Percentiles rank a stretch among this genome's conserved stretches.
Evolutionary conservation across 371 early-diverging fungal species (phyloP).

Genomic region (Enteropsectra breve): DNA sequence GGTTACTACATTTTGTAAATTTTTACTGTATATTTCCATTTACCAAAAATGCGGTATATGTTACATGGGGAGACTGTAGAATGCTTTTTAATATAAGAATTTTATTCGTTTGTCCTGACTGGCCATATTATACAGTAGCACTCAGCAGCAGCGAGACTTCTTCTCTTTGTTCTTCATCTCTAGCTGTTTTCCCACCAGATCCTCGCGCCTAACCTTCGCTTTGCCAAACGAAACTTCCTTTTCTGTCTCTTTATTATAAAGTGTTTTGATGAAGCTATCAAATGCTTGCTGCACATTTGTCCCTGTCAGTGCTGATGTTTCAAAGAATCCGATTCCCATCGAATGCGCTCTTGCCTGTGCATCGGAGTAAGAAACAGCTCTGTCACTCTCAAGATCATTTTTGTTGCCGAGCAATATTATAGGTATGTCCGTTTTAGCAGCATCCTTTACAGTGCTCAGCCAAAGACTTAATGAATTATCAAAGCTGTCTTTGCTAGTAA

Average conservation of each 20-base stretch:
- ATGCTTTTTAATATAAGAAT: too few relatives aligned
- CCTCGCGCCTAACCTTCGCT: conserved; percentile 12
- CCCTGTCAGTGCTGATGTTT: conserved; percentile 76
- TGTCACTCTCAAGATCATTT: conserved; percentile 82
- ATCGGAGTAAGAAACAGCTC: conserved; percentile 86
- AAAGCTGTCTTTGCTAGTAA: conserved; percentile 82
- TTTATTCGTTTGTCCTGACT: too few relatives aligned
- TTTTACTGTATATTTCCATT: too few relatives aligned
- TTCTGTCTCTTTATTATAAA: conserved; percentile 57
- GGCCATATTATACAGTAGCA: background rate
- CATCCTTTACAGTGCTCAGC: conserved; percentile 91
- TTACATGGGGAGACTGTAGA: too few relatives aligned
- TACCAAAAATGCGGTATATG: too few relatives aligned
- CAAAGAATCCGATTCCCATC: conserved; percentile 71
- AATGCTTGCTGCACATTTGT: conserved; percentile 81
- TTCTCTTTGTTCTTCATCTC: background rate
- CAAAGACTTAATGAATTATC: conserved; percentile 80
- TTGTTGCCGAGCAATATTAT: conserved; percentile 98
- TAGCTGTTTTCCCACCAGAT: conserved; percentile 19
- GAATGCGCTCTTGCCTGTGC: conserved; percentile 79
- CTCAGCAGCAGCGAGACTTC: conserved; percentile 19
- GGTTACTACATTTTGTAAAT: too few relatives aligned
- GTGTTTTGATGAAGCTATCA: conserved; percentile 72
- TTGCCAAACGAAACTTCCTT: conserved; percentile 18
- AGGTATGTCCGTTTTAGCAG: conserved; percentile 87